Base-by-base conservation (phyloP, 2,329 filamentous ascomycete genomes). In the Ophioceras dolichostomum region DNA sequence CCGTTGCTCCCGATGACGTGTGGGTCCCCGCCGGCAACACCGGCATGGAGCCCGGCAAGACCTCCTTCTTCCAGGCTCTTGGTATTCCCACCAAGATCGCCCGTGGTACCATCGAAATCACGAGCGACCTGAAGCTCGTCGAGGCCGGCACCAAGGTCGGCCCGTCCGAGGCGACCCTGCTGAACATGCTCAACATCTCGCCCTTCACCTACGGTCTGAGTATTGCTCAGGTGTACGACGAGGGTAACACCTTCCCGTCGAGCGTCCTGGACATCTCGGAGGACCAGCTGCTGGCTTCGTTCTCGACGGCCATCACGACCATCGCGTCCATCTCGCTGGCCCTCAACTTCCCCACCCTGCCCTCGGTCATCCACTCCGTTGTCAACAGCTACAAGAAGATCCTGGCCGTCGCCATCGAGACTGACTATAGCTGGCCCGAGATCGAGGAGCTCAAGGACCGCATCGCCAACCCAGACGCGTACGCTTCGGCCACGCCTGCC, bases 91-190 rank as follows among this genome's bases (percentile, higher is more conserved):
- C 91, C 79, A 98, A 98, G 87, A 98, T 98, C 72, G 91, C 91
- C 64, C 91, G 91, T 94, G 93, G 91, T 93, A 98, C 91, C 71
- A 98, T 98, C 71, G 91, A 98, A 85, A 98, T 98, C 62, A 95
- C 88, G 48, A 74, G 80, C 57, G 91, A 98, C 62, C 76, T 98
- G 57, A 96, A 95, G 84, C 84, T 98, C 65, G 83, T 96, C 59
- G 87, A 94, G 75, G 77, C 85, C 49, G 79, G 80, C 54, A 73
- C 40, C 75, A 96, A 94, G 78, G 93, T 98, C 74, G 91, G 93
- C 67, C 81, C 91, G 60, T 98, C 91, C 62, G 91, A 98, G 77
- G 91, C 91, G 52, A 94, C 89, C 60, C 79, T 98, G 53, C 82
- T 98, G 58, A 98, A 98, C 84, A 84, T 98, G 89, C 72, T 98